Evolutionary conservation across 2,329 filamentous ascomycete species (phyloP).

Genomic region (Colletotrichum abscissum): DNA sequence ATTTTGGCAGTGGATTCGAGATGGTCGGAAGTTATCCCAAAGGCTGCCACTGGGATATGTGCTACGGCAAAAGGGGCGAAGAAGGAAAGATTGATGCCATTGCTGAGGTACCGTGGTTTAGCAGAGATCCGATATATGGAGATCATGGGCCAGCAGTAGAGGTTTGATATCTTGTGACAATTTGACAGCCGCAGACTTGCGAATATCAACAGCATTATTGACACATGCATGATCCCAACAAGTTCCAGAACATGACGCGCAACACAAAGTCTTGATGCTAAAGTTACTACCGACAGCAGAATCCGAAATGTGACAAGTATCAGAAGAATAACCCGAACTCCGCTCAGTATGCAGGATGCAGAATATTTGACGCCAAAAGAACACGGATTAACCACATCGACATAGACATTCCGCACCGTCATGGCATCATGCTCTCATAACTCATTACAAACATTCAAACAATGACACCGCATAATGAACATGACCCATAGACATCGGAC

Average conservation of each 20-base stretch:
- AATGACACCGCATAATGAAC: neutral
- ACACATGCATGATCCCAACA: conserved; percentile 21
- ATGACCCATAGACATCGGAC: neutral
- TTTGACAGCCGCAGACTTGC: neutral
- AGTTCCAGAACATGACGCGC: neutral
- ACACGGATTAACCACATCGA: neutral
- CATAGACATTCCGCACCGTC: neutral
- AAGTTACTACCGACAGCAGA: neutral
- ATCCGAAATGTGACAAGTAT: neutral
- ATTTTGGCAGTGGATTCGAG: conserved; percentile 64
- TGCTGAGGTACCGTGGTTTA: conserved; percentile 33
- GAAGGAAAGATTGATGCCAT: conserved; percentile 54
- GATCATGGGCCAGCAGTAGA: conserved; percentile 25
- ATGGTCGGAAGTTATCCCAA: conserved; percentile 76
- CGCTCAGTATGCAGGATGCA: neutral
- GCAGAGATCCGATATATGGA: conserved; percentile 38
- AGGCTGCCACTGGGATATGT: conserved; percentile 76
- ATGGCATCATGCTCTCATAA: neutral
- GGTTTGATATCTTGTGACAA: neutral
- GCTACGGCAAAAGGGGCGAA: conserved; percentile 71
- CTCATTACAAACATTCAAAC: neutral
- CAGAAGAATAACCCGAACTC: neutral
- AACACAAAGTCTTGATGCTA: neutral
- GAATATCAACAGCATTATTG: neutral
- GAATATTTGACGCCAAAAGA: neutral